Conservation (phyloP, 1,139 yeast genomes). For the Nakaseomyces glabratus region DNA sequence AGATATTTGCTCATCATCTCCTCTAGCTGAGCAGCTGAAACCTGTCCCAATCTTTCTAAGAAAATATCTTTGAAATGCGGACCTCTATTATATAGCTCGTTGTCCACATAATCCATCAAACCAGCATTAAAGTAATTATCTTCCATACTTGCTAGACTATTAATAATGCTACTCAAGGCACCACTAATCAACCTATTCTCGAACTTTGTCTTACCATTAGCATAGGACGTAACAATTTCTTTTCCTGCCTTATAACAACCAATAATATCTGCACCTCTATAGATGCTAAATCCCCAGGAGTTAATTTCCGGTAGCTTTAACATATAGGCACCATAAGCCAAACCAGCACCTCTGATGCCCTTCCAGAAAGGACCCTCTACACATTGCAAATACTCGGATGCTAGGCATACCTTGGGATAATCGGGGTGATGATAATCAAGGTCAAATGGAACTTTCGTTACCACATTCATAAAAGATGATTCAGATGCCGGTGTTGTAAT, state of each 20-base stretch:
- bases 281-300: constrained; percentile 53
- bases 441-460: constrained; percentile 48
- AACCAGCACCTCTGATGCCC: constrained; percentile 90
- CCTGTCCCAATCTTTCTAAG: constrained; percentile 41
- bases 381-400: constrained; percentile 69
- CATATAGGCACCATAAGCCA: constrained; percentile 81
- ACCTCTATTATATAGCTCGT: constrained; percentile 60
- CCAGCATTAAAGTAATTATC: constrained; percentile 58
- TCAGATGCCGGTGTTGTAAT: constrained; percentile 80
- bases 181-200: constrained; percentile 58
- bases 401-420: constrained; percentile 59
- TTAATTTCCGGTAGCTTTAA: constrained; percentile 58
- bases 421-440: constrained; percentile 58
- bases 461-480: constrained; percentile 61
- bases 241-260: constrained; percentile 64
- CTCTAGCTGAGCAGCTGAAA: constrained; percentile 51
- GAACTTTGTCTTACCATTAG: constrained; percentile 43
- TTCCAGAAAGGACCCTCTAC: constrained; percentile 98
- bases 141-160: constrained; percentile 57
- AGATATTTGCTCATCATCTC: constrained; percentile 51
- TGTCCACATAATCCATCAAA: constrained; percentile 53
- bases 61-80: constrained; percentile 47
- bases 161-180: constrained; percentile 67
- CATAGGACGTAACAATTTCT: constrained; percentile 54
- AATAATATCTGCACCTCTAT: constrained; percentile 77